A percentile compares a stretch with the other conserved stretches of the same genome.
These are phyloP conservation scores for Mycena haematopus DNA, from an alignment of 768 basidiomycete species.

Conservation along the genomic window DNA sequence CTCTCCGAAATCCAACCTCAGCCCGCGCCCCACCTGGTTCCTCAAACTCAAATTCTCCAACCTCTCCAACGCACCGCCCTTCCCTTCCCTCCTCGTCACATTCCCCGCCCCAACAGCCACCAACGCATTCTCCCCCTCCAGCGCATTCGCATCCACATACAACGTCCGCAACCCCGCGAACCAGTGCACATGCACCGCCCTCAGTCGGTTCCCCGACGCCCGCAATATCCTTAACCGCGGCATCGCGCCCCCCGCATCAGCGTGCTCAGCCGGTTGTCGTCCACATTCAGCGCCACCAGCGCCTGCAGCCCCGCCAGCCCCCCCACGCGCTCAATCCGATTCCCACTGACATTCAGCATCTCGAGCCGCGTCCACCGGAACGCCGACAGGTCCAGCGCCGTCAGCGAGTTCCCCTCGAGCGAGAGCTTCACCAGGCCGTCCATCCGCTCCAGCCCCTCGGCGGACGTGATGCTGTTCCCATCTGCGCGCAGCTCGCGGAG, in stretches of 20 bases:
- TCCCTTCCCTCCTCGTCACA: slow-evolving; percentile 10
- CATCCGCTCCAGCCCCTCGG: slow-evolving; percentile 81
- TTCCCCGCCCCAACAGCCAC: slow-evolving; percentile 4
- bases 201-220: slow-evolving; percentile 81
- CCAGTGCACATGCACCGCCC: slow-evolving; percentile 63
- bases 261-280: slow-evolving; percentile 70
- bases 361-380: slow-evolving; percentile 81
- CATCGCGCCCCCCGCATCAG: slow-evolving; percentile 64
- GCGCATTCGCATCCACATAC: slow-evolving; percentile 87
- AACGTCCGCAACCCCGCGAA: slow-evolving; percentile 84
- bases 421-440: slow-evolving; percentile 86
- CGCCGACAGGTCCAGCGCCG: slow-evolving; percentile 60
- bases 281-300: slow-evolving; percentile 83
- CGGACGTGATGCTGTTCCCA: slow-evolving; percentile 74
- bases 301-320: slow-evolving; percentile 68
- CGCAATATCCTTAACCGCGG: slow-evolving; percentile 82
- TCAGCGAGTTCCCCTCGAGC: slow-evolving; percentile 75
- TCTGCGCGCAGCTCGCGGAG: slow-evolving; percentile 92
- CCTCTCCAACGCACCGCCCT: slow-evolving; percentile 52
- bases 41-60: slow-evolving; percentile 92
- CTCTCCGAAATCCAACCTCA: slow-evolving; percentile 75
- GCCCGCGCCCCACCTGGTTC: slow-evolving; percentile 65
- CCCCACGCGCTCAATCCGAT: slow-evolving; percentile 62
- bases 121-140: slow-evolving; percentile 40
- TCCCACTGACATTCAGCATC: slow-evolving; percentile 82